A percentile compares a stretch with the other conserved stretches of the same genome.
phyloP scores from a whole-genome alignment of 139 green algal genomes.

The Tetradesmus lagerheimii region DNA sequence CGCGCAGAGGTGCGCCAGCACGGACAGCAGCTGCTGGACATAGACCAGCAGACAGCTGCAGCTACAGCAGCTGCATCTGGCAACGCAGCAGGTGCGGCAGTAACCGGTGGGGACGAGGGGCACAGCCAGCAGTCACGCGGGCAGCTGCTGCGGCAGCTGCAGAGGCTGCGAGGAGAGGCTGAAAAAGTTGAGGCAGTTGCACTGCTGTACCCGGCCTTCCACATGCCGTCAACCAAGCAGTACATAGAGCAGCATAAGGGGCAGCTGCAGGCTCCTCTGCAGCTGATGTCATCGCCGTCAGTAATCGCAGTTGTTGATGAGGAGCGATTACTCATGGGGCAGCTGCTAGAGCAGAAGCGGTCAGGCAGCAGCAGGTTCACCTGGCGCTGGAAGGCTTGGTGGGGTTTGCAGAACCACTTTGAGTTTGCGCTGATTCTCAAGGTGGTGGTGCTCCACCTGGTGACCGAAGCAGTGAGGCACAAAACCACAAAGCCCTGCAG shows the following conservation, averaged over 20 bases:
- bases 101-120: neutral
- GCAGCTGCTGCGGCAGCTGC: neutral
- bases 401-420: slow-evolving; percentile 34
- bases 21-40: neutral
- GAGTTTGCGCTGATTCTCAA: slow-evolving; percentile 33
- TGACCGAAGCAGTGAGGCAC: slow-evolving; percentile 41
- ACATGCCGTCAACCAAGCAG: neutral
- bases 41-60: neutral
- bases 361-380: slow-evolving; percentile 14
- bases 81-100: neutral
- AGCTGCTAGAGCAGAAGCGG: neutral
- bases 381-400: slow-evolving; percentile 7
- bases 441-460: slow-evolving; percentile 40
- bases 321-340: neutral
- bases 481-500: slow-evolving; percentile 39
- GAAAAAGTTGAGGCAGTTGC: slow-evolving; percentile 18
- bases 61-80: neutral
- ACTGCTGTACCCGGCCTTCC: slow-evolving; percentile 41
- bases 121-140: neutral
- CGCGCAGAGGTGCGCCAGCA: neutral
- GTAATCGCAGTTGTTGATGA: neutral
- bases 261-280: neutral
- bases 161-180: neutral
- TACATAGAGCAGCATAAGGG: neutral
- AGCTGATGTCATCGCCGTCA: neutral